Evolutionary conservation across 805 yeast species (phyloP).

Genomic region (Hanseniaspora lindneri): DNA sequence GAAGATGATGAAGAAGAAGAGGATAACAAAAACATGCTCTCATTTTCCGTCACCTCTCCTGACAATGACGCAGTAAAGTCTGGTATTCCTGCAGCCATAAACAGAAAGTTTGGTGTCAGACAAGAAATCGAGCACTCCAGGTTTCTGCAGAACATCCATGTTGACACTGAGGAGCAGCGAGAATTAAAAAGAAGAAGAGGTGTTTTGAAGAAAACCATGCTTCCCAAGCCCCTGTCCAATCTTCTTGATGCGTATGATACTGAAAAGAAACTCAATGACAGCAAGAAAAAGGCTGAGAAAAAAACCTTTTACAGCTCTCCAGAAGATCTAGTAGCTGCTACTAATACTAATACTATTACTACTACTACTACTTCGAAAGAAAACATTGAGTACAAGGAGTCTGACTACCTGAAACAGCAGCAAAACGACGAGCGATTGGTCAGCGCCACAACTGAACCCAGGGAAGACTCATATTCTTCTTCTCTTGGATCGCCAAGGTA

Average conservation of each 20-base stretch:
- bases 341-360: too few species aligned
- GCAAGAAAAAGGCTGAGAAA: conserved; percentile 1
- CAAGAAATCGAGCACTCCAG: conserved; percentile 27
- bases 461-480: not conserved
- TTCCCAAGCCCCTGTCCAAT: conserved; percentile 45
- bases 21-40: not conserved
- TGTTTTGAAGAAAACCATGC: conserved; percentile 38
- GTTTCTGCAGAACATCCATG: conserved; percentile 32
- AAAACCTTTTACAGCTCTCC: too few species aligned
- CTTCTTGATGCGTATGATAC: conserved; percentile 33
- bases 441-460: not conserved
- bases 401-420: conserved; percentile 15
- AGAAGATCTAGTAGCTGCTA: too few species aligned
- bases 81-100: conserved; percentile 52
- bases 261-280: conserved; percentile 17
- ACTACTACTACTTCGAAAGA: not conserved
- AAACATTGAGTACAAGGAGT: conserved; percentile 2
- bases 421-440: not conserved
- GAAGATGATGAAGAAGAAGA: not conserved
- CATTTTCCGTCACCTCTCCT: too few species aligned
- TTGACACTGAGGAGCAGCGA: conserved; percentile 36
- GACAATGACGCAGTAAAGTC: conserved; percentile 21
- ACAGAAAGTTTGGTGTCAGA: conserved; percentile 32
- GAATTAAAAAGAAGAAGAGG: conserved; percentile 40
- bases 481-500: conserved; percentile 18